phyloP scores from a whole-genome alignment of 2,329 filamentous ascomycete genomes.

The Metarhizium brunneum region DNA sequence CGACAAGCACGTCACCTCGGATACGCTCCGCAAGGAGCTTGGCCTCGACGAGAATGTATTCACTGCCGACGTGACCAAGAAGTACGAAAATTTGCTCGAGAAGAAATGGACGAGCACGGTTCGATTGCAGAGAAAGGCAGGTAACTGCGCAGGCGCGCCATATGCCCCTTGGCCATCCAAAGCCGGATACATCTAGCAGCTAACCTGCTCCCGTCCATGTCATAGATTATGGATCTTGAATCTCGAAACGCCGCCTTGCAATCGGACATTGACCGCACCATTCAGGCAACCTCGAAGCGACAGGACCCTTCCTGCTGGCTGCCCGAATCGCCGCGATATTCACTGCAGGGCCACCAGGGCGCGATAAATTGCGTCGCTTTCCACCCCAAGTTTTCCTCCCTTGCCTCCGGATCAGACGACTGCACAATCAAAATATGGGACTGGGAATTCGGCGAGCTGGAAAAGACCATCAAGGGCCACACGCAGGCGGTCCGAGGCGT shows the following conservation, averaged over 20 bases:
- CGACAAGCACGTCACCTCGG: neutral
- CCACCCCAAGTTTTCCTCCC: slow-evolving; percentile 81
- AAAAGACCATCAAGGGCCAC: slow-evolving; percentile 84
- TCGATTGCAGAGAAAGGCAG: slow-evolving; percentile 6
- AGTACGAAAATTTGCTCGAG: neutral
- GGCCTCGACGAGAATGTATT: slow-evolving; percentile 6
- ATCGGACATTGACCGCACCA: slow-evolving; percentile 73
- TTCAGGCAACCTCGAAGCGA: slow-evolving; percentile 62
- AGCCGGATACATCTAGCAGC: neutral
- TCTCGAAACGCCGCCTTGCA: slow-evolving; percentile 63
- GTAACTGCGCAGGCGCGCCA: neutral
- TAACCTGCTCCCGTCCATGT: neutral
- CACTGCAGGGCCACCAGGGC: slow-evolving; percentile 70
- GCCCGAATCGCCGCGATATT: slow-evolving; percentile 74
- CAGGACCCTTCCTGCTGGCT: slow-evolving; percentile 82
- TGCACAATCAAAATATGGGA: slow-evolving; percentile 96
- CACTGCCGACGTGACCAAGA: neutral
- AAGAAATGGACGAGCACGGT: neutral
- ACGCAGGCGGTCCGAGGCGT: slow-evolving; percentile 82
- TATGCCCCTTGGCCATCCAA: too few species aligned
- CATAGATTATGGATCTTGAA: slow-evolving; percentile 89
- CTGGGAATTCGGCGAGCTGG: slow-evolving; percentile 86
- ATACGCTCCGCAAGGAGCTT: neutral
- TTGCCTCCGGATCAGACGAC: slow-evolving; percentile 90
- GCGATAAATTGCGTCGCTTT: slow-evolving; percentile 87